phyloP scores from a whole-genome alignment of 805 yeast species.

The Ogataea pini region DNA sequence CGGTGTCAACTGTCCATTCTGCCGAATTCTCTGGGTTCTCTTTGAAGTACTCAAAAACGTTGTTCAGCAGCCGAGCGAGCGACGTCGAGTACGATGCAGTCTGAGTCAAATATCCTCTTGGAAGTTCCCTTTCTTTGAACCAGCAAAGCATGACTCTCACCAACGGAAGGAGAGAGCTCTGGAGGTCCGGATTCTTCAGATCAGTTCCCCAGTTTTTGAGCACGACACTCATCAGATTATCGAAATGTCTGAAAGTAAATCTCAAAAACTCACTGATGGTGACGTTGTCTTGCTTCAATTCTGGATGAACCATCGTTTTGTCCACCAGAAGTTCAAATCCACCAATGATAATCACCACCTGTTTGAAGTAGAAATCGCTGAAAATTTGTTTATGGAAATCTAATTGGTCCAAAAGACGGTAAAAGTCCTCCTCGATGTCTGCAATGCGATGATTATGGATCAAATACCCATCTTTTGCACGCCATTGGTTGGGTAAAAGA shows the following conservation, averaged over 20 bases:
- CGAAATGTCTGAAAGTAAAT: conserved; percentile 44
- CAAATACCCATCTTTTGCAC: conserved; percentile 28
- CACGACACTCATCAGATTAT: conserved; percentile 33
- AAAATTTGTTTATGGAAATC: conserved; percentile 37
- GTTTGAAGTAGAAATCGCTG: conserved; percentile 38
- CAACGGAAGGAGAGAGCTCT: conserved; percentile 36
- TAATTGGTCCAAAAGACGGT: conserved; percentile 25
- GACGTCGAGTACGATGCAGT: conserved; percentile 19
- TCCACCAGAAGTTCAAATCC: conserved; percentile 39
- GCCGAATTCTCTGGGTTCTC: conserved; percentile 10
- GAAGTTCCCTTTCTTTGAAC: conserved; percentile 52
- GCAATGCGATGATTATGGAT: conserved; percentile 34
- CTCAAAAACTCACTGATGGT: conserved; percentile 37
- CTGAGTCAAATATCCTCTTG: conserved; percentile 33
- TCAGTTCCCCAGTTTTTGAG: conserved; percentile 27
- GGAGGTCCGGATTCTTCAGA: conserved; percentile 20
- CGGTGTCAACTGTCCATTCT: conserved; percentile 6
- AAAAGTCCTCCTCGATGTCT: conserved; percentile 36
- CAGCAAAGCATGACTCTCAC: conserved; percentile 57
- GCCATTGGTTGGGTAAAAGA: conserved; percentile 45
- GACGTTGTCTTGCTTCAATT: conserved; percentile 26
- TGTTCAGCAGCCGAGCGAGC: conserved; percentile 26
- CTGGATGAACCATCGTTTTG: conserved; percentile 23
- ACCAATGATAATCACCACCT: conserved; percentile 40
- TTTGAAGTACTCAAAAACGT: conserved; percentile 18